A percentile compares a stretch with the other conserved stretches of the same genome.
Conservation (phyloP, 2,329 filamentous ascomycete genomes). For the Bipolaris oryzae region DNA sequence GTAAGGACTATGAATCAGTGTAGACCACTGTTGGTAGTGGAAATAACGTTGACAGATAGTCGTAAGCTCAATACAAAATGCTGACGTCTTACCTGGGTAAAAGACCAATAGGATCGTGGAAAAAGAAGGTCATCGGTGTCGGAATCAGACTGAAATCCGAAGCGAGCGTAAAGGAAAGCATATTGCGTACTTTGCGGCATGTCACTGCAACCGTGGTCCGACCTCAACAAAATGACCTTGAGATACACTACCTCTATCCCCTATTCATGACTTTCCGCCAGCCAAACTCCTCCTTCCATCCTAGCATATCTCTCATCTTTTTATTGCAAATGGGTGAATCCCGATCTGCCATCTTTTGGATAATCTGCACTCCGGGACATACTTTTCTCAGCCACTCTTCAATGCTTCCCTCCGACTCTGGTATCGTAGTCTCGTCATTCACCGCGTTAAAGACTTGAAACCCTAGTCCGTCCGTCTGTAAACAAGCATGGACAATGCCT, state of each 20-base stretch:
- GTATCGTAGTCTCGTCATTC: constrained; percentile 62
- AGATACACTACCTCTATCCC: neutral
- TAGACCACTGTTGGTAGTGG: neutral
- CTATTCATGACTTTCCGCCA: constrained; percentile 47
- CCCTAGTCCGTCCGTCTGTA: constrained; percentile 62
- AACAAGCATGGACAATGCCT: constrained; percentile 61
- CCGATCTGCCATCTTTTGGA: constrained; percentile 58
- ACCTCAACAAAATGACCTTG: neutral
- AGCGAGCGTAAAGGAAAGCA: neutral
- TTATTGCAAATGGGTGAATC: constrained; percentile 65
- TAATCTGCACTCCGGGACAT: constrained; percentile 57
- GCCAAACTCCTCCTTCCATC: constrained; percentile 63
- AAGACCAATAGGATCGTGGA: too few species aligned
- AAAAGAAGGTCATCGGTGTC: neutral
- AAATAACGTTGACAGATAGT: neutral
- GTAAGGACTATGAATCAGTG: neutral
- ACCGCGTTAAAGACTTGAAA: constrained; percentile 69
- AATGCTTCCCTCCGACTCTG: constrained; percentile 46
- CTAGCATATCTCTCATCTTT: constrained; percentile 63
- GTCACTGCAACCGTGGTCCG: too few species aligned
- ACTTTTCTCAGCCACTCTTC: constrained; percentile 57
- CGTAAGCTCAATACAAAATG: too few species aligned
- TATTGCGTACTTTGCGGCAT: neutral
- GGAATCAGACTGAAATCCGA: too few species aligned
- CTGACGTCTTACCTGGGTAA: too few species aligned